Conservation (phyloP, 2,329 filamentous ascomycete genomes). For the Paramyrothecium sp. region DNA sequence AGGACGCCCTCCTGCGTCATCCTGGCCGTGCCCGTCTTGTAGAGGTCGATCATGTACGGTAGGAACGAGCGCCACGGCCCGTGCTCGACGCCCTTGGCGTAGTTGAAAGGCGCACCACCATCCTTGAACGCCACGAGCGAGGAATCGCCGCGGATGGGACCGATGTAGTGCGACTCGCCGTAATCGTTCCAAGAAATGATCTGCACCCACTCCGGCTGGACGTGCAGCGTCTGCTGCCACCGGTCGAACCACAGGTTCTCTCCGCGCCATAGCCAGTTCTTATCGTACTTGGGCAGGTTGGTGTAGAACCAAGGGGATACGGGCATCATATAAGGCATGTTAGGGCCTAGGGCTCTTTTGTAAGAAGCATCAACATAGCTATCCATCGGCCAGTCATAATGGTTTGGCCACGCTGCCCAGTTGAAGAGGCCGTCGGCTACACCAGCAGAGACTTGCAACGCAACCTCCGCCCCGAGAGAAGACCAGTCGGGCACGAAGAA, state of each 20-base stretch:
- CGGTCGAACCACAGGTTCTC: neutral
- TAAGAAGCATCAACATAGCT: neutral
- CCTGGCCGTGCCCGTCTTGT: neutral
- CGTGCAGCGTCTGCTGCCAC: neutral
- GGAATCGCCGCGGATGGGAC: neutral
- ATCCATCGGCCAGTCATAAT: neutral
- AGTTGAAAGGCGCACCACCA: neutral
- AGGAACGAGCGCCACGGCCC: neutral
- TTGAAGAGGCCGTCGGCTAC: neutral
- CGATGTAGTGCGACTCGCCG: neutral
- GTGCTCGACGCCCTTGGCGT: neutral
- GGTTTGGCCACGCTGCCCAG: neutral
- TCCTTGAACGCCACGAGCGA: neutral
- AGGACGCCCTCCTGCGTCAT: neutral
- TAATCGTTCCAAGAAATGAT: neutral
- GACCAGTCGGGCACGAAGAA: neutral
- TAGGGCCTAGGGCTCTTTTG: neutral
- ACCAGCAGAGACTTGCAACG: neutral
- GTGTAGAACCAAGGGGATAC: neutral
- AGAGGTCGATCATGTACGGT: neutral
- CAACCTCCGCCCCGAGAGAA: neutral
- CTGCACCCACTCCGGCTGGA: too few species aligned
- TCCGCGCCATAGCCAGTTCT: neutral
- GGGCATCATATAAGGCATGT: neutral
- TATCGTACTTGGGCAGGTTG: neutral